Evolutionary conservation across 2,329 filamentous ascomycete species (phyloP).

Genomic region (Teratosphaeria viscida): DNA sequence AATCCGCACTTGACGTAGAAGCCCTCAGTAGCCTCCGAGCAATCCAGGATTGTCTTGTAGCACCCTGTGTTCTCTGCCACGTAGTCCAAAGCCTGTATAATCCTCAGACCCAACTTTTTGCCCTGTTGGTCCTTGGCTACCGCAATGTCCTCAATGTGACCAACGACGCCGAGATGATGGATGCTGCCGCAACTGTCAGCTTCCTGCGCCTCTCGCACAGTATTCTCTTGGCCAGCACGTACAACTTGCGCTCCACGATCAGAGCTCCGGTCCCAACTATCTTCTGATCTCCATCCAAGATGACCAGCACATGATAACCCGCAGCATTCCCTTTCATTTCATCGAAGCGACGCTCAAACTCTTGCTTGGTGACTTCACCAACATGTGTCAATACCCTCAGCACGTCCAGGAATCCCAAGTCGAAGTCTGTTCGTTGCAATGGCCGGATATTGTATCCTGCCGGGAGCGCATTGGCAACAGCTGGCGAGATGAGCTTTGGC

Average conservation of each 20-base stretch:
- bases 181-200: constrained; percentile 37
- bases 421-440: constrained; percentile 66
- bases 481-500: constrained; percentile 62
- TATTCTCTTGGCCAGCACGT: constrained; percentile 26
- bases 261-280: constrained; percentile 87
- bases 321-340: constrained; percentile 59
- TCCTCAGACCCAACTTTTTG: constrained; percentile 84
- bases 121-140: constrained; percentile 92
- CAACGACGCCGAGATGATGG: constrained; percentile 70
- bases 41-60: constrained; percentile 95
- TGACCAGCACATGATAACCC: constrained; percentile 77
- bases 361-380: constrained; percentile 66
- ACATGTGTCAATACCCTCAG: constrained; percentile 86
- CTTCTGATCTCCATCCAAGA: constrained; percentile 59
- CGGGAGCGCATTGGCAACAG: constrained; percentile 62
- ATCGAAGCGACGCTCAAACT: constrained; percentile 70
- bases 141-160: constrained; percentile 96
- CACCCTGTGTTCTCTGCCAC: constrained; percentile 83
- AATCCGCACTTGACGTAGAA: constrained; percentile 99
- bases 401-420: constrained; percentile 77
- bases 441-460: constrained; percentile 74
- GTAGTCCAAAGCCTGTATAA: constrained; percentile 87
- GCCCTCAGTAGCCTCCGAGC: constrained; percentile 88
- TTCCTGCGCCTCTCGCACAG: not conserved
- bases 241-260: constrained; percentile 92